phyloP scores from a whole-genome alignment of 2,329 filamentous ascomycete species.

The Sphaerulina vaccinii region DNA sequence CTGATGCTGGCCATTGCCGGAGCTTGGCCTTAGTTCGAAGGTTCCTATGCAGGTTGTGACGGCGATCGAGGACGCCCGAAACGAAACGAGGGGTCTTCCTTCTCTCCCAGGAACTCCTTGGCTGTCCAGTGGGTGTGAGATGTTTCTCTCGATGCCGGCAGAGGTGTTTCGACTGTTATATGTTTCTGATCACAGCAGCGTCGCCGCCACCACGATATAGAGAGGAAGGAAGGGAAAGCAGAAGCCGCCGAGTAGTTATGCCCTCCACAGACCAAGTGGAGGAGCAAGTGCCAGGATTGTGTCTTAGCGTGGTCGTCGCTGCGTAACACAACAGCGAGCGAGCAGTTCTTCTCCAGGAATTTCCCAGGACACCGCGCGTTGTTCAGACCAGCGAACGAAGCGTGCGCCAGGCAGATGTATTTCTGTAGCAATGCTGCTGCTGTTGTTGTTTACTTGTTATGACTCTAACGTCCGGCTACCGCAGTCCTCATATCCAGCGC shows the following conservation, averaged over 20 bases:
- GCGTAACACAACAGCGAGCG: neutral
- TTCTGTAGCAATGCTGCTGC: neutral
- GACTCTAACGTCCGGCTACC: neutral
- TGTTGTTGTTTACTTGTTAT: neutral
- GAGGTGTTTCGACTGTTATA: neutral
- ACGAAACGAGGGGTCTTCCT: neutral
- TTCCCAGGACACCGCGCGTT: neutral
- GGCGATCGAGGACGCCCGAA: neutral
- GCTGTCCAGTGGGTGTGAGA: neutral
- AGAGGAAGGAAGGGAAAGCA: neutral
- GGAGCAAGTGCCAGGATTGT: neutral
- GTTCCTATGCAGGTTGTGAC: neutral
- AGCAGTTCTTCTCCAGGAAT: neutral
- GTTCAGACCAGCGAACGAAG: neutral
- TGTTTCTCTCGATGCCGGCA: neutral
- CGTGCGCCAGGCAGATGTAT: neutral
- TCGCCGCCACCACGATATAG: neutral
- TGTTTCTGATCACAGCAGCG: neutral
- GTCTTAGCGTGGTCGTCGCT: neutral
- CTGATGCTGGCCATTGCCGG: slow-evolving; percentile 8
- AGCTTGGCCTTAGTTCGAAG: slow-evolving; percentile 1
- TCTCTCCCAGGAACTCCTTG: too few species aligned
- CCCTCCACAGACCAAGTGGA: neutral
- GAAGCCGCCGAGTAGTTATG: neutral
- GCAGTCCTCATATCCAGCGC: neutral